Conservation (phyloP, 495 filamentous ascomycete genomes). For the Glarea lozoyensis region DNA sequence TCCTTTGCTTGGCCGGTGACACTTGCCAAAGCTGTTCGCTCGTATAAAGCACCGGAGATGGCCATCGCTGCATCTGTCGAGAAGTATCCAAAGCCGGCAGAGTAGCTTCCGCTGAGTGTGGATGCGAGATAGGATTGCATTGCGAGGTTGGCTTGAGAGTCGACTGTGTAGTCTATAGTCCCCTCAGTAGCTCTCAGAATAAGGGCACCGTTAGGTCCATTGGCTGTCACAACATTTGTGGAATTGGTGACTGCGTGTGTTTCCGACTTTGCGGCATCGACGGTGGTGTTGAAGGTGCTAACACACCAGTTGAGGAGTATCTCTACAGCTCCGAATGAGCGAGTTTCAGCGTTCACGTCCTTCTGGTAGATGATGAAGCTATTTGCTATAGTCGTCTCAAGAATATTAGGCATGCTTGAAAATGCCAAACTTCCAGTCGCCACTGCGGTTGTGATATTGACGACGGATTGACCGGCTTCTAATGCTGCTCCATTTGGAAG, state of each 20-base stretch:
- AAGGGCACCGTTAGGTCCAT: not conserved
- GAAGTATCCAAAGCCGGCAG: not conserved
- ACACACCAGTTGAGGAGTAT: not conserved
- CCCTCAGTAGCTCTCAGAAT: not conserved
- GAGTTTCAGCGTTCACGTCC: not conserved
- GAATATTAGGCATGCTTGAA: not conserved
- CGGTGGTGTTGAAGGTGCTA: not conserved
- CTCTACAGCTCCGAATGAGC: not conserved
- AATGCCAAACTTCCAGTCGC: not conserved
- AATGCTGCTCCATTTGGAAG: conserved; percentile 5
- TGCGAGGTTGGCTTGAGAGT: not conserved
- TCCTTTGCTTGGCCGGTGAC: not conserved
- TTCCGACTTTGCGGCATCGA: not conserved
- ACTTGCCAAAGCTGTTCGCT: not conserved
- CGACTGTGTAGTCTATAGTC: not conserved
- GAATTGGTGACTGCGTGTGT: not conserved
- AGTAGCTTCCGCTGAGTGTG: not conserved
- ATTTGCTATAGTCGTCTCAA: not conserved
- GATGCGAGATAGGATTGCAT: not conserved
- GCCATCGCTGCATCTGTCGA: not conserved
- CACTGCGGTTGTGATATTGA: not conserved
- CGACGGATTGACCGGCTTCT: not conserved
- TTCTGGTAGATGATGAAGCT: not conserved
- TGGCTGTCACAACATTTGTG: not conserved
- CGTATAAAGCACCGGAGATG: not conserved